Evolutionary conservation across 805 yeast species (phyloP), one percentile per base, ranked within the genome.

Genomic region (Komagataella mondaviorum): DNA sequence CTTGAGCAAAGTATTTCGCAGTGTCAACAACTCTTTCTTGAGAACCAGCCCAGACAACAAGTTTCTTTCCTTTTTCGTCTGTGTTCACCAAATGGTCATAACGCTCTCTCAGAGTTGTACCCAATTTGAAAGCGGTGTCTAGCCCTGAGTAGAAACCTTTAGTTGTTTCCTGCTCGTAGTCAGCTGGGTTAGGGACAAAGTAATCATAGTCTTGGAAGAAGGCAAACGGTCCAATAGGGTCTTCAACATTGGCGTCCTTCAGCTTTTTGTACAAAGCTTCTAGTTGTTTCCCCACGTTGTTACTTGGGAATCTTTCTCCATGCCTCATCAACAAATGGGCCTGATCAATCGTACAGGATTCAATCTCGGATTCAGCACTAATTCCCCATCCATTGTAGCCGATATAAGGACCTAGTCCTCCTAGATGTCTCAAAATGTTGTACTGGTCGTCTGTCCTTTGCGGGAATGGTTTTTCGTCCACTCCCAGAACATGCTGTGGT

Each of bases 291-390:
- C 58, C 63, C 3, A 71, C 67, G n/a, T 69, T 66, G 2, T 57
- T 63, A 3, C 85, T 75, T 3, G 88, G 88, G 59, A 71, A 85
- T 56, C 95, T 70, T 63, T 86, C 93, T 18, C 91, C 95, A 60
- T 88, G 95, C 60, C 96, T 75, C 57, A 81, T 80, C 50, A 84
- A 66, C 20, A 85, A 65, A 56, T 83, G 88, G 7, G 84, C 87
- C 63, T 85, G 91, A 57, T 77, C 78, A 51, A 81, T 69, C 5
- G 64, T 58, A 63, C 86, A 81, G 47, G 68, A 69, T 6, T 63
- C 68, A 43, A 85, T 83, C 1, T 69, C 56, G 7, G 67, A 76
- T 4, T 30, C 39, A 18, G 71, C 61, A 14, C 75, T 65, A 45
- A 81, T 71, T 2, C 85, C 85, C 57, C 63, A 76, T 1, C 84